Conservation (phyloP, 371 early-diverging fungal genomes). For the Mucor lusitanicus region DNA sequence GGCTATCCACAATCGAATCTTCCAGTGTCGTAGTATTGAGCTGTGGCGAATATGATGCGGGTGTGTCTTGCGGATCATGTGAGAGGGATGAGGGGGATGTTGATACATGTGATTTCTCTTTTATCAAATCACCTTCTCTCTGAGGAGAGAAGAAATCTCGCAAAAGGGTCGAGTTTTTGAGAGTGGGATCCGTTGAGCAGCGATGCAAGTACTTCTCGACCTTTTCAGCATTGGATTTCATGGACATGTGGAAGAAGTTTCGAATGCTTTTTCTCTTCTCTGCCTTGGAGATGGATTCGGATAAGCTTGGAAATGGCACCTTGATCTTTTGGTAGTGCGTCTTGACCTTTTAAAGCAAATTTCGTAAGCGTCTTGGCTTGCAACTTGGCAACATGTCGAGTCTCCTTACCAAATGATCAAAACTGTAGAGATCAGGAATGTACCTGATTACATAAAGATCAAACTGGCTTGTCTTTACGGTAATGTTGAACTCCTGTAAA, state of each 20-base stretch:
- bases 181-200: constrained; percentile 34
- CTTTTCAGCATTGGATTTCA: constrained; percentile 46
- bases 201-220: constrained; percentile 44
- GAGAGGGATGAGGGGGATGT: constrained; percentile 2
- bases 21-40: background rate
- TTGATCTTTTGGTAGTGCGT: constrained; percentile 44
- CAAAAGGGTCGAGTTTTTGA: constrained; percentile 38
- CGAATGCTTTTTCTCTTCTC: constrained; percentile 43
- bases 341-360: constrained; percentile 31
- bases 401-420: constrained; percentile 57
- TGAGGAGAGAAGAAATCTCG: constrained; percentile 54
- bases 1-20: constrained; percentile 8
- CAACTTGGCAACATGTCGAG: background rate
- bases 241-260: constrained; percentile 22
- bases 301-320: constrained; percentile 43
- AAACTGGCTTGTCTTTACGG: constrained; percentile 51
- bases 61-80: background rate
- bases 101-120: background rate
- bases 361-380: background rate
- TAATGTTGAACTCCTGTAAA: constrained; percentile 48
- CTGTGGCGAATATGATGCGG: background rate
- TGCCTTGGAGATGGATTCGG: constrained; percentile 25
- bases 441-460: constrained; percentile 53
- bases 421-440: constrained; percentile 61
- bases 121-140: constrained; percentile 42